Evolutionary conservation across 495 filamentous ascomycete genomes (phyloP), one percentile per base, ranked within the genome.

Genomic region (Podospora pseudocomata): DNA sequence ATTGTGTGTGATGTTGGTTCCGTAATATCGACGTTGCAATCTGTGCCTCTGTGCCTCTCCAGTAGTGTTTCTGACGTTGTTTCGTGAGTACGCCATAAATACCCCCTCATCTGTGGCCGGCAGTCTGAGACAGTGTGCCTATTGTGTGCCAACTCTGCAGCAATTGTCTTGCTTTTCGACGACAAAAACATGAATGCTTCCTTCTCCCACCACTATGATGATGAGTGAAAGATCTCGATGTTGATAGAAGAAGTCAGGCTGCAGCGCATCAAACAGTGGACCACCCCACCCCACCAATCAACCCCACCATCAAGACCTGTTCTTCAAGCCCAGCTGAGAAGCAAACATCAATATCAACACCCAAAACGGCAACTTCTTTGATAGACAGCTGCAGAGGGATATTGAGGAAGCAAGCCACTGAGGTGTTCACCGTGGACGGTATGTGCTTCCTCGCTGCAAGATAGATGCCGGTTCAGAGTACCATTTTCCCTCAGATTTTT

Each of bases 1-100:
- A 49, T 49, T 49, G 39, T 49, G 39, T 49, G 39, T 9, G 39
- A 49, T 58, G 55, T 19, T 58, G n/a, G n/a, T 58, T 26, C 55
- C n/a, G 55, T 58, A 20, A 58, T 19, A 58, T 26, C 18, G n/a
- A 58, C 23, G 55, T 58, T 23, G 55, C 55, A 58, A 58, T 58
- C 3, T 26, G 55, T 58, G 55, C 15, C 0, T 58, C 55, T 26
- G 55, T 58, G 55, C 55, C 55, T 58, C 55, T 19, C 19, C n/a
- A 26, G 23, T 2, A 58, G 55, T 58, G 55, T 58, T 58, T 58
- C 55, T 23, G 55, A 58, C 55, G 13, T 26, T 58, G 55, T 58
- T 58, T 58, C 55, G 55, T 26, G n/a, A 19, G 55, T 19, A 18
- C 18, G 55, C 39, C 39, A 49, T 49, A 49, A 49, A 49, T 49